A percentile compares a stretch with the other conserved stretches of the same genome.
Evolutionary conservation across 192 early-diverging fungal genomes (phyloP).

Genomic region (Kappamyces sp.): DNA sequence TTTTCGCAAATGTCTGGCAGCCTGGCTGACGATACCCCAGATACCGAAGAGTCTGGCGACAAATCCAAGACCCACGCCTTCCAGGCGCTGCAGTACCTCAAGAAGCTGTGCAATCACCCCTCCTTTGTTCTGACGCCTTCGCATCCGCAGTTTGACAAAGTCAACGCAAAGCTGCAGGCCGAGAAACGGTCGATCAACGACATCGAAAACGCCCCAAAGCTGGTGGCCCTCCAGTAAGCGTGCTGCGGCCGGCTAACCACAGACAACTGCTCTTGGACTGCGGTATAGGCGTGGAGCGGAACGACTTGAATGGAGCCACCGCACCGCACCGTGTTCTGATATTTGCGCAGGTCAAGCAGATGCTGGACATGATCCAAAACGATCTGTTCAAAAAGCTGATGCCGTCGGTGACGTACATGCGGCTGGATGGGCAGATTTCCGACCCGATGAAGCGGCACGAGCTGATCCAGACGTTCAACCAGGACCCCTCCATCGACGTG

Average conservation of each 20-base stretch:
- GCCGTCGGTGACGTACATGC: constrained; percentile 86
- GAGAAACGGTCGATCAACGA: constrained; percentile 52
- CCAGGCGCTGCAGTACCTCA: constrained; percentile 94
- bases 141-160: constrained; percentile 76
- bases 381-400: constrained; percentile 77
- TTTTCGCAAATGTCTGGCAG: constrained; percentile 49
- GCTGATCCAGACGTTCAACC: constrained; percentile 91
- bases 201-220: constrained; percentile 79
- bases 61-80: constrained; percentile 81
- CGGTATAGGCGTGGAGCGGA: constrained; percentile 75
- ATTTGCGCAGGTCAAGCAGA: constrained; percentile 92
- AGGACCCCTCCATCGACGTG: constrained; percentile 91
- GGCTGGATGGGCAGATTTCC: constrained; percentile 82
- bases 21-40: constrained; percentile 22
- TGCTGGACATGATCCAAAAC: constrained; percentile 95
- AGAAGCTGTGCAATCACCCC: constrained; percentile 95
- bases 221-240: constrained; percentile 73
- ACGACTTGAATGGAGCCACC: constrained; percentile 53
- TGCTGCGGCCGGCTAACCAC: background rate
- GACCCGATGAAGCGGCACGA: constrained; percentile 78
- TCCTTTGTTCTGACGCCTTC: constrained; percentile 73
- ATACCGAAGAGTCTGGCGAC: constrained; percentile 33
- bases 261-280: constrained; percentile 88
- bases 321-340: constrained; percentile 87
- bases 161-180: constrained; percentile 53